These are phyloP conservation scores for Schizophyllum commune DNA, from an alignment of 1,284 basidiomycete genomes.

Conservation along the genomic window DNA sequence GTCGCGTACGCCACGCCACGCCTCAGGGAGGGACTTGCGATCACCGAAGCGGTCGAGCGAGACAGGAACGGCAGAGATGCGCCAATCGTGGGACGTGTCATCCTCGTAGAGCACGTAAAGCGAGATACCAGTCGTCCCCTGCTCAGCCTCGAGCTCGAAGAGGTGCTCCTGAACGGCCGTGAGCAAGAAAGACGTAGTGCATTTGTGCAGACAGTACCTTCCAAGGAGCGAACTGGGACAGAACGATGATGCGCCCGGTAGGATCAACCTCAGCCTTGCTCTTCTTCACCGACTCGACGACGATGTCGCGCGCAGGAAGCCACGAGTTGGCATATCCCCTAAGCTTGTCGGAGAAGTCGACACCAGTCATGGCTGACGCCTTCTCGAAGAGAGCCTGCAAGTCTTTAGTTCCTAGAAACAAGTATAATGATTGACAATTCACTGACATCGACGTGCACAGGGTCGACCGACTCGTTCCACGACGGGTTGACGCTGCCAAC, in stretches of 20 bases:
- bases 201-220: constrained; percentile 45
- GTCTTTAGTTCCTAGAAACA: not conserved
- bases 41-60: constrained; percentile 82
- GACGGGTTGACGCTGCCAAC: constrained; percentile 79
- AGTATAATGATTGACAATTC: not conserved
- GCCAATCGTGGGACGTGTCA: constrained; percentile 74
- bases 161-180: constrained; percentile 72
- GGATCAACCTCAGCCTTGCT: constrained; percentile 57
- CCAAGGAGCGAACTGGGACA: constrained; percentile 82
- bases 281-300: constrained; percentile 57
- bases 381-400: constrained; percentile 64
- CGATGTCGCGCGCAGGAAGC: constrained; percentile 87
- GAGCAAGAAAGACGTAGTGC: not conserved
- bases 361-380: constrained; percentile 80
- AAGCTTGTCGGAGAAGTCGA: constrained; percentile 79
- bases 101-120: constrained; percentile 93
- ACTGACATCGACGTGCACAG: constrained; percentile 65
- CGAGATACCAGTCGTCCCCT: constrained; percentile 37
- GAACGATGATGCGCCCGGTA: constrained; percentile 74
- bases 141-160: constrained; percentile 73
- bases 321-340: constrained; percentile 85
- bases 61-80: constrained; percentile 88
- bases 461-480: constrained; percentile 78
- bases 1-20: constrained; percentile 91
- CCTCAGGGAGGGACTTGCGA: constrained; percentile 87